Evolutionary conservation across 129 eudicot species (phyloP), one percentile per base, ranked within the genome.

Genomic region (Centrapalus pauciflorus): DNA sequence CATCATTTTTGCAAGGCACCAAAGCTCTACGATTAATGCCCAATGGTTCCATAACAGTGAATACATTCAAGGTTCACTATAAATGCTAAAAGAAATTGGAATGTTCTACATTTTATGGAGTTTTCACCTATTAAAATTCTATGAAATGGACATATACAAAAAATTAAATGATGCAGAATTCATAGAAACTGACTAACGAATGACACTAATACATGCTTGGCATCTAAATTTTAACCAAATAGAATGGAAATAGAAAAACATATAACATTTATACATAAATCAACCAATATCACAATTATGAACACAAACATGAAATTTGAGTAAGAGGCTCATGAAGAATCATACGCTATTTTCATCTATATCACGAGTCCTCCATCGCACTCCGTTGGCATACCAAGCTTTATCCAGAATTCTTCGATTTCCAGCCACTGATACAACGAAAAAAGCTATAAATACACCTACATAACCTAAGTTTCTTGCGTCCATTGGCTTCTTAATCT

Each of bases 401-500:
- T 24, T 33, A 46, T 66, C 73, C 2, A 21, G 43, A 25, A 56
- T 55, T 23, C 20, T 52, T 21, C 56, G 64, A 64, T 57, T 57
- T 70, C 71, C 77, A 45, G 61, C 43, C 24, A 43, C 20, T 21
- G 20, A 73, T 23, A 74, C 61, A 41, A 73, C 48, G 28, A 56
- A 43, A 55, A 65, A 20, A 37, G 45, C 73, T 23, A 66, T 5
- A 2, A 56, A 56, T 65, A 66, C 10, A 56, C 67, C 73, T 66
- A 74, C 45, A 56, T 50, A 61, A 51, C 70, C 60, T 11, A 72
- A 29, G 52, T 28, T 74, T 66, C 43, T 74, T 0, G 29, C 41
- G 13, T 55, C 67, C 79, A 74, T 74, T 32, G 73, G 52, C 38
- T 30, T 74, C 51, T 74, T 43, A 55, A 74, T 65, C 60, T 65